Evolutionary conservation across 2,329 filamentous ascomycete species (phyloP), one percentile per base, ranked within the genome.

Genomic region (Aspergillus novofumigatus): DNA sequence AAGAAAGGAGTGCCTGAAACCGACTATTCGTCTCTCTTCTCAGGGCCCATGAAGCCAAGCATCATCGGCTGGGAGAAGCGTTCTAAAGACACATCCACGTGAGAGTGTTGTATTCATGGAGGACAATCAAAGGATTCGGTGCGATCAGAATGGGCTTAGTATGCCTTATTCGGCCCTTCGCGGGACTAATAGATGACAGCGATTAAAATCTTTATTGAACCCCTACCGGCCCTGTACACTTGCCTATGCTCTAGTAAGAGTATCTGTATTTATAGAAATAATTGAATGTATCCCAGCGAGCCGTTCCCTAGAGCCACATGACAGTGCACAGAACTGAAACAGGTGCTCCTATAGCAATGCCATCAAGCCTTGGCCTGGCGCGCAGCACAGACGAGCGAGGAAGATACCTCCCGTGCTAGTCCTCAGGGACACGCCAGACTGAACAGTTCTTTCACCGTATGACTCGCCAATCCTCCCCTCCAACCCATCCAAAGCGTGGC

Each of bases 1-100:
- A 79, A 74, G 59, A 76, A 76, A 54, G 76, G 78, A 0, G 81
- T 90, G 41, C 82, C 87, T 1, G 79, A 75, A 20, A 90, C 87
- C 7, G 87, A 90, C 69, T 89, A 87, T 64, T 81, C 81, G 42
- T 23, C 42, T 0, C 42, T 45, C 8, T 45, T 45, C 20, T 45
- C 42, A 4, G 42, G 42, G 4, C 42, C 42, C 2, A 45, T 45
- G 42, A 45, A 45, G 21, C 42, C 42, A 23, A 45, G 42, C 42
- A 45, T 45, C 21, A 45, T 45, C 17, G 8, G 10, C 3, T 45
- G 42, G 42, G 42, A 23, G 21, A 45, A 21, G 42, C 42, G 42
- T 11, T 45, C 42, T 9, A 44, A 44, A 20, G 20, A 45, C 20
- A 10, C 4, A 23, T 45, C 42, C 42, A 45, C 23, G 21, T 45